A percentile compares a stretch with the other conserved stretches of the same genome.
Evolutionary conservation across 2,329 filamentous ascomycete species (phyloP).

Genomic region (Cordyceps javanica): DNA sequence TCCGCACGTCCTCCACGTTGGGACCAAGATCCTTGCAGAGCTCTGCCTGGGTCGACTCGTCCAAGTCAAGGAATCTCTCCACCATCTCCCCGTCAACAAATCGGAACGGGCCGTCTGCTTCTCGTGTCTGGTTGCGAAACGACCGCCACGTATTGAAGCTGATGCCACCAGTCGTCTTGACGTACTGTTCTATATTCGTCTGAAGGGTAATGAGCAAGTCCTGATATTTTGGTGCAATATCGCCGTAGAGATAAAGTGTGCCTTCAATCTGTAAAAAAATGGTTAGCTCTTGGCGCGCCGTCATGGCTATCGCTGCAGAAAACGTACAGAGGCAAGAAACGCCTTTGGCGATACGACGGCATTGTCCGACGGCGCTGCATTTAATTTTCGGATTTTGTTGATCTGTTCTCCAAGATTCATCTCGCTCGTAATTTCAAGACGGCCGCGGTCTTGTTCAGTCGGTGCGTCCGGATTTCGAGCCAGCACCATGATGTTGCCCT

Average conservation of each 20-base stretch:
- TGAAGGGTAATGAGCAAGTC: constrained; percentile 83
- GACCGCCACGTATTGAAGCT: constrained; percentile 76
- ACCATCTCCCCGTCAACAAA: constrained; percentile 92
- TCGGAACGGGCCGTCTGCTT: constrained; percentile 71
- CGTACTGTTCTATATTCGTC: constrained; percentile 56
- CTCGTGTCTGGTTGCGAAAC: constrained; percentile 66
- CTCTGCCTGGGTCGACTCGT: constrained; percentile 48
- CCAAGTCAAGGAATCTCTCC: constrained; percentile 72
- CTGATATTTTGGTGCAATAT: constrained; percentile 65
- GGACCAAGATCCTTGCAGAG: constrained; percentile 52
- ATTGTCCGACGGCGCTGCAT: constrained; percentile 57
- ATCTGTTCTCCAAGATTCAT: constrained; percentile 89
- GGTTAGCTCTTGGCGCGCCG: constrained; percentile 17
- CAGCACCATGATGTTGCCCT: constrained; percentile 83
- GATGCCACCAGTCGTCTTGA: constrained; percentile 66
- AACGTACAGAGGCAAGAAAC: constrained; percentile 81
- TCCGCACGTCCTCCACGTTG: constrained; percentile 57
- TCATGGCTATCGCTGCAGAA: not conserved
- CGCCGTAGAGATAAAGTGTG: constrained; percentile 81
- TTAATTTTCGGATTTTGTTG: constrained; percentile 74
- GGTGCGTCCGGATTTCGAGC: constrained; percentile 65
- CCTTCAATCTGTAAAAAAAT: constrained; percentile 64
- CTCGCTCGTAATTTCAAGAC: constrained; percentile 70
- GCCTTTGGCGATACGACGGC: constrained; percentile 73
- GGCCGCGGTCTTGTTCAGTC: constrained; percentile 64